A percentile compares a stretch with the other conserved stretches of the same genome.
These are phyloP conservation scores for Colletotrichum sansevieriae DNA, from an alignment of 2,329 filamentous ascomycete genomes.

Conservation along the genomic window DNA sequence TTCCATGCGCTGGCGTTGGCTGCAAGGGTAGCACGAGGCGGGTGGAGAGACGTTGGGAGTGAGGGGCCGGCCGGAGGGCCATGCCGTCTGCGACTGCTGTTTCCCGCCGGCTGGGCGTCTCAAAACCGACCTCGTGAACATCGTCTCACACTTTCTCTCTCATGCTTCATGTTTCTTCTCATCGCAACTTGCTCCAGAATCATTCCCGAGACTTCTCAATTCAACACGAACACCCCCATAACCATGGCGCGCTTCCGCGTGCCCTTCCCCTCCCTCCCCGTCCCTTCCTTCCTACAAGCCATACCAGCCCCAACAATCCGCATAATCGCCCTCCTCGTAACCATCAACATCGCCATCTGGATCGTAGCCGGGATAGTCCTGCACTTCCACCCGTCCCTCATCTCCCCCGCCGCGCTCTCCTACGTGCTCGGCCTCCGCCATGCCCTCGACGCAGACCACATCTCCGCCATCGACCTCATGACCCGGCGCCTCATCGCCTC, in stretches of 20 bases:
- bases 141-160: neutral
- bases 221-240: neutral
- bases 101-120: slow-evolving; percentile 26
- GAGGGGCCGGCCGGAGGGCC: slow-evolving; percentile 28
- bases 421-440: slow-evolving; percentile 93
- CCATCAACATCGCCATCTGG: slow-evolving; percentile 69
- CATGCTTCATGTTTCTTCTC: neutral
- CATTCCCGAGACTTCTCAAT: neutral
- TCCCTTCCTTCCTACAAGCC: slow-evolving; percentile 47
- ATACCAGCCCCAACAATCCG: slow-evolving; percentile 53
- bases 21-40: neutral
- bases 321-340: slow-evolving; percentile 64
- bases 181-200: neutral
- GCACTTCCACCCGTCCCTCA: slow-evolving; percentile 69
- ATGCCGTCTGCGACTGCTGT: slow-evolving; percentile 5
- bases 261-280: slow-evolving; percentile 39
- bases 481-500: slow-evolving; percentile 89
- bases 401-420: slow-evolving; percentile 84
- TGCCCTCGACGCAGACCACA: slow-evolving; percentile 97
- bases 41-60: neutral
- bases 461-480: slow-evolving; percentile 90
- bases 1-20: neutral
- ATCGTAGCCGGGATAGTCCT: slow-evolving; percentile 65
- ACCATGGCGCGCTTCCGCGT: slow-evolving; percentile 41
- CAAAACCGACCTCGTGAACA: slow-evolving; percentile 5